A percentile compares a stretch with the other conserved stretches of the same genome.
Conservation (phyloP, 2,329 filamentous ascomycete genomes). For the Fusarium compactum region DNA sequence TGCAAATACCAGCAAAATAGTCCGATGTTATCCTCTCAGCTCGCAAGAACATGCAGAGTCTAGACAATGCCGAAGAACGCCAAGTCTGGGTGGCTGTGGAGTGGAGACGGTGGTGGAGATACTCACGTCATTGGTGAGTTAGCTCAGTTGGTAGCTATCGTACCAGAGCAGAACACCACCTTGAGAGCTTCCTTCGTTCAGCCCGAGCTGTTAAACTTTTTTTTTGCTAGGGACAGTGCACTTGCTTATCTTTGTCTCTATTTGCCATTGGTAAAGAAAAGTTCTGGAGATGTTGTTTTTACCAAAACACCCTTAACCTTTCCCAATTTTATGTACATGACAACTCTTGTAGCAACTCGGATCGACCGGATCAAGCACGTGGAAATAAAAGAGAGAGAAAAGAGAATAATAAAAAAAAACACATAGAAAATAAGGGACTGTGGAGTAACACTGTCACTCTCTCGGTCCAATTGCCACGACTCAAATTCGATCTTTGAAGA, state of each 20-base stretch:
- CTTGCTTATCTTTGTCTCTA: neutral
- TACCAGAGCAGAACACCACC: neutral
- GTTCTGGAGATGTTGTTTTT: neutral
- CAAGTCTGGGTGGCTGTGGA: slow-evolving; percentile 14
- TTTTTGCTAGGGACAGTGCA: neutral
- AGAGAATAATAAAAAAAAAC: neutral
- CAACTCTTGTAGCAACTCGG: neutral
- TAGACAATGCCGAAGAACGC: slow-evolving; percentile 21
- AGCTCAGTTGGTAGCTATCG: neutral
- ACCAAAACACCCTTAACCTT: neutral
- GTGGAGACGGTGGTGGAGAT: slow-evolving; percentile 18
- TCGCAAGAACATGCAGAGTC: slow-evolving; percentile 6
- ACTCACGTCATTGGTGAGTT: slow-evolving; percentile 31
- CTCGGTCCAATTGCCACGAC: slow-evolving; percentile 21
- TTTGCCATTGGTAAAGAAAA: neutral
- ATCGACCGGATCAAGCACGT: neutral
- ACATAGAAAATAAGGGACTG: neutral
- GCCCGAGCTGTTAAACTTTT: neutral
- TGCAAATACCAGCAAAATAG: neutral
- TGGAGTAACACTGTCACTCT: neutral
- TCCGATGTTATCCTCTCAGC: neutral
- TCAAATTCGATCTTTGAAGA: slow-evolving; percentile 36
- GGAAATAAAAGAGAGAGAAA: neutral
- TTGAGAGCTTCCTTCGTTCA: slow-evolving; percentile 9
- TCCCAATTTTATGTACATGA: neutral